A percentile compares a stretch with the other conserved stretches of the same genome.
Conservation (phyloP, 306 rosid genomes). For the Trichosanthes truncata region DNA sequence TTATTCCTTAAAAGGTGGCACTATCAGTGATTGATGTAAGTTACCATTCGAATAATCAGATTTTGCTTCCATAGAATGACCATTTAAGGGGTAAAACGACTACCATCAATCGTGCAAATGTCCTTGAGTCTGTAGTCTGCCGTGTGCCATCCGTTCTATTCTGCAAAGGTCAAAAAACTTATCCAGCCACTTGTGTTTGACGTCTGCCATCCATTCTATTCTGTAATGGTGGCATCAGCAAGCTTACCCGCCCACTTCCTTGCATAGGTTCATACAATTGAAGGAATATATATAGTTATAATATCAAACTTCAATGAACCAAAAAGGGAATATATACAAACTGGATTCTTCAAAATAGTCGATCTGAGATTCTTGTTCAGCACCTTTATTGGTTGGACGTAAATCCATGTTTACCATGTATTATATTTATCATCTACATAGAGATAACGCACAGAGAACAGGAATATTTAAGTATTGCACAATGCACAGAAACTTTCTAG, state of each 20-base stretch:
- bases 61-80: not conserved
- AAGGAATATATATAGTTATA: not conserved
- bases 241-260: not conserved
- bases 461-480: not conserved
- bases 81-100: not conserved
- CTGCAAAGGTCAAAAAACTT: not conserved
- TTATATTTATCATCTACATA: not conserved
- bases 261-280: not conserved
- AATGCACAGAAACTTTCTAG: not conserved
- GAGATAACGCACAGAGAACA: not conserved
- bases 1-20: not conserved
- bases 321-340: not conserved
- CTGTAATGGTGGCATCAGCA: not conserved
- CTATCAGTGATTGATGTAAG: not conserved
- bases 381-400: not conserved
- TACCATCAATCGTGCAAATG: not conserved
- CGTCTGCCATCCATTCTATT: not conserved
- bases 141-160: not conserved
- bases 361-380: not conserved
- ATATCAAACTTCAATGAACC: not conserved
- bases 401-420: not conserved
- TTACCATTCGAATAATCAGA: not conserved
- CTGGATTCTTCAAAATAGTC: not conserved
- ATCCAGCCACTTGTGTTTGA: not conserved
- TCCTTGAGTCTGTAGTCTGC: not conserved